Base-by-base conservation (phyloP, 257 asterid genomes). In the Anisodus tanguticus region DNA sequence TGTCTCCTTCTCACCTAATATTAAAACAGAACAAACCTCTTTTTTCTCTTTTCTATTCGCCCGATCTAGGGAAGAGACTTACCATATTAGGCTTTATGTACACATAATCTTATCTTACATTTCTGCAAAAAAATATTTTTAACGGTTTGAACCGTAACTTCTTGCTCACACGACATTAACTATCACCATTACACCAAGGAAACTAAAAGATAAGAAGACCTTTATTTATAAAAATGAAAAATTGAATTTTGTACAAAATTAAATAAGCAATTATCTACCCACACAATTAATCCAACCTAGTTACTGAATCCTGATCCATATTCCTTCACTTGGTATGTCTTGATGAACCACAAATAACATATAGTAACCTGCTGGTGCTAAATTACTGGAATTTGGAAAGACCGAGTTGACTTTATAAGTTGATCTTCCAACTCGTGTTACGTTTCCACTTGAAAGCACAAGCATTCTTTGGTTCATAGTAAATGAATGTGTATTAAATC, bases 381-480 rank as follows among this genome's bases (percentile, higher is more conserved):
- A 72, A 16, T 22, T 69, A 9, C 22, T 22, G 0, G 82, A 84
- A 9, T 64, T 17, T 4, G 93, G 91, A 37, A 83, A 69, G 6
- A 31, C 8, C 6, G 81, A 88, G 10, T 8, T 68, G 15, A 84
- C 57, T 78, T 87, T 83, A 67, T 86, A 85, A 2, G 13, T 64
- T 3, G 87, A 68, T 8, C 16, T 82, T 15, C 82, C 91, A 6
- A 79, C 83, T 9, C 6, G 26, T 70, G 53, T 84, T 5, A 76
- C 76, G 17, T 35, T 45, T 16, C 22, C 83, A 82, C n/a, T 77
- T 2, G 83, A 86, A 22, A 84, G 84, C 2, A 43, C 71, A 84
- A 89, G 35, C 5, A 88, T 47, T 70, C 93, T 86, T 22, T 90
- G 93, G 51, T 88, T 90, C 93, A 90, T 90, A 3, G 93, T 86